phyloP scores from a whole-genome alignment of 2,329 filamentous ascomycete species.

The Alternaria arborescens region DNA sequence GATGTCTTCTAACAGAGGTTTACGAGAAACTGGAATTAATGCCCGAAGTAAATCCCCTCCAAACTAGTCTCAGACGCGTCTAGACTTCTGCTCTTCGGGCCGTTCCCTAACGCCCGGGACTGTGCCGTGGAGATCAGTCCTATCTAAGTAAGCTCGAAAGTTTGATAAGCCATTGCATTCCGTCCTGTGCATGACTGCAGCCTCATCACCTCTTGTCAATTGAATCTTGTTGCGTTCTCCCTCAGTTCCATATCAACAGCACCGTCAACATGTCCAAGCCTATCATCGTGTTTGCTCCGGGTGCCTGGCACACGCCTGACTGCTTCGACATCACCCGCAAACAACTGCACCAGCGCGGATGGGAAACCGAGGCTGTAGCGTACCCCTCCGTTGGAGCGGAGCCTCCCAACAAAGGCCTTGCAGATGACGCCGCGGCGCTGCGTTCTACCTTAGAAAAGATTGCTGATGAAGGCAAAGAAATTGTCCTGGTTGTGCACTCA shows the following conservation, averaged over 20 bases:
- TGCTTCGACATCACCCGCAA: conserved; percentile 6
- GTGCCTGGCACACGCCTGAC: conserved; percentile 6
- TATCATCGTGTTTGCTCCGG: conserved; percentile 2
- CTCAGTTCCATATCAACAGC: neutral
- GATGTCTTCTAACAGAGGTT: too few species aligned
- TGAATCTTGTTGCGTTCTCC: neutral
- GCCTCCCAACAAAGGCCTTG: conserved; percentile 10
- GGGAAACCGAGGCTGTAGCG: conserved; percentile 8
- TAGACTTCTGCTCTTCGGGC: neutral
- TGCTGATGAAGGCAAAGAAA: conserved; percentile 8
- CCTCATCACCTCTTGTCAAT: neutral
- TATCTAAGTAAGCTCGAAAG: neutral
- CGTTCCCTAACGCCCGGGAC: neutral
- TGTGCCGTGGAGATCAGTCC: neutral
- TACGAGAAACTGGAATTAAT: neutral
- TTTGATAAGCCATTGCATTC: neutral
- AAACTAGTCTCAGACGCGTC: neutral
- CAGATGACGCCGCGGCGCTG: conserved; percentile 2
- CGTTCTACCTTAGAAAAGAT: conserved; percentile 4
- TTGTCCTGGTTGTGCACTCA: conserved; percentile 7
- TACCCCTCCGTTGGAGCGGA: conserved; percentile 10
- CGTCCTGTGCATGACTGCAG: neutral
- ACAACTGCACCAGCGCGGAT: conserved; percentile 9
- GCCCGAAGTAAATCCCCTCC: neutral
- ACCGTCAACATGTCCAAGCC: conserved; percentile 4